These are phyloP conservation scores for Lepidium didymum DNA, from an alignment of 345 rosid species.

Conservation along the genomic window DNA sequence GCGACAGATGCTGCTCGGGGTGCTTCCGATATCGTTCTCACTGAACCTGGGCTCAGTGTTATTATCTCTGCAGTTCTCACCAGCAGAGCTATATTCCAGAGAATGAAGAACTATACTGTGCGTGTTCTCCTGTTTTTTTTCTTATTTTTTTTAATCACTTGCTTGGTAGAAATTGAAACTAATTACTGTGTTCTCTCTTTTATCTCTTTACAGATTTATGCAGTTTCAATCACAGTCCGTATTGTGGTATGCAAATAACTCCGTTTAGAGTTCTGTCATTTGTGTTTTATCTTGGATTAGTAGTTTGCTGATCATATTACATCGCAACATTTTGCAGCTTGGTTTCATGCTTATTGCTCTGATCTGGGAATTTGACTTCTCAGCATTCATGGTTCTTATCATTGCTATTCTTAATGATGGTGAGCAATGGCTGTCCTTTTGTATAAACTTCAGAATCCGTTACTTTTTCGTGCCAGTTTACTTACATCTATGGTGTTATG, in stretches of 20 bases:
- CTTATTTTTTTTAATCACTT: background rate
- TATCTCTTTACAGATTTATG: constrained; percentile 58
- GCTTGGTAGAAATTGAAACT: background rate
- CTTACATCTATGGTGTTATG: background rate
- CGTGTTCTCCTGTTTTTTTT: constrained; percentile 13
- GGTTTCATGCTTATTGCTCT: constrained; percentile 89
- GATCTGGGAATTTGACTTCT: constrained; percentile 84
- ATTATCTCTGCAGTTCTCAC: constrained; percentile 94
- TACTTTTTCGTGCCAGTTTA: background rate
- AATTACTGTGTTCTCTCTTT: constrained; percentile 10
- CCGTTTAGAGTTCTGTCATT: background rate
- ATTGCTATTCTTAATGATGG: constrained; percentile 93
- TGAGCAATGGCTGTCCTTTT: constrained; percentile 40
- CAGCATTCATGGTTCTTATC: constrained; percentile 94
- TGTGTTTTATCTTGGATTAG: background rate
- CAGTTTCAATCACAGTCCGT: constrained; percentile 82
- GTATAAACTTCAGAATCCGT: background rate
- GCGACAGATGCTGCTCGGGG: constrained; percentile 97
- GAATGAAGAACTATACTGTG: constrained; percentile 97
- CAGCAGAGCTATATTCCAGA: constrained; percentile 95
- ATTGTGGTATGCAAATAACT: constrained; percentile 36
- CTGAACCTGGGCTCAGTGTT: constrained; percentile 95
- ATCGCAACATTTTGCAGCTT: constrained; percentile 27
- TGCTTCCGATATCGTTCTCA: constrained; percentile 95
- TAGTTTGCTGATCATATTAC: background rate